These are phyloP conservation scores for Rhodotorula graminis DNA, from an alignment of 768 basidiomycete species.

Conservation along the genomic window DNA sequence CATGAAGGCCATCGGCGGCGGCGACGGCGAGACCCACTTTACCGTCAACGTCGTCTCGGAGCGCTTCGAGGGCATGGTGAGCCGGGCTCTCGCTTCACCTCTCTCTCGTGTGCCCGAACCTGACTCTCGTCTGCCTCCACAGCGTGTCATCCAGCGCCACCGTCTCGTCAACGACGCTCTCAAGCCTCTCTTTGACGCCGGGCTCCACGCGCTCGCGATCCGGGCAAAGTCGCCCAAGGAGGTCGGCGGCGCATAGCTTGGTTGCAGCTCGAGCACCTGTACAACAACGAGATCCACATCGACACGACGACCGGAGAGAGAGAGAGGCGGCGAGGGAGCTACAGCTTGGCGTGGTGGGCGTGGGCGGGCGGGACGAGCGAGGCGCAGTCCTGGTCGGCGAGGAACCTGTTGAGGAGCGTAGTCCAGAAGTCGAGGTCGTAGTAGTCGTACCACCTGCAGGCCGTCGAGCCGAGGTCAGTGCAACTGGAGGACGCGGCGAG, in stretches of 20 bases:
- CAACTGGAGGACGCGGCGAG: too few species aligned
- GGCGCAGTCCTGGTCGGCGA: conserved; percentile 9
- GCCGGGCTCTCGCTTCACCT: background rate
- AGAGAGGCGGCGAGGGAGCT: background rate
- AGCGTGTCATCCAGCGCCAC: conserved; percentile 49
- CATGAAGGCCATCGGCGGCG: conserved; percentile 49
- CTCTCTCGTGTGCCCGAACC: too few species aligned
- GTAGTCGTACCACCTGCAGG: conserved; percentile 32
- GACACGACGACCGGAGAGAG: too few species aligned
- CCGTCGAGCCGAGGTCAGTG: too few species aligned
- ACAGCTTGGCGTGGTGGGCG: background rate
- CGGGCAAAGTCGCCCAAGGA: conserved; percentile 48
- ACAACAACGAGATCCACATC: background rate
- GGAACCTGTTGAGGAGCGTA: conserved; percentile 12
- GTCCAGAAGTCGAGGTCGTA: conserved; percentile 11
- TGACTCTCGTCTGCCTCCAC: conserved; percentile 39
- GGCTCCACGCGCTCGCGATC: conserved; percentile 51
- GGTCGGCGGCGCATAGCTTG: background rate
- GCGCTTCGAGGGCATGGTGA: conserved; percentile 42
- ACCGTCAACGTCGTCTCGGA: conserved; percentile 40
- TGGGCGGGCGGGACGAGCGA: conserved; percentile 1
- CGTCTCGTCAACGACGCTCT: conserved; percentile 50
- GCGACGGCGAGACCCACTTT: conserved; percentile 50
- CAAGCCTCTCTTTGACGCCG: conserved; percentile 49
- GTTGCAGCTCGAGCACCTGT: background rate